Conservation (phyloP, 371 early-diverging fungal species). For the Apophysomyces sp. region DNA sequence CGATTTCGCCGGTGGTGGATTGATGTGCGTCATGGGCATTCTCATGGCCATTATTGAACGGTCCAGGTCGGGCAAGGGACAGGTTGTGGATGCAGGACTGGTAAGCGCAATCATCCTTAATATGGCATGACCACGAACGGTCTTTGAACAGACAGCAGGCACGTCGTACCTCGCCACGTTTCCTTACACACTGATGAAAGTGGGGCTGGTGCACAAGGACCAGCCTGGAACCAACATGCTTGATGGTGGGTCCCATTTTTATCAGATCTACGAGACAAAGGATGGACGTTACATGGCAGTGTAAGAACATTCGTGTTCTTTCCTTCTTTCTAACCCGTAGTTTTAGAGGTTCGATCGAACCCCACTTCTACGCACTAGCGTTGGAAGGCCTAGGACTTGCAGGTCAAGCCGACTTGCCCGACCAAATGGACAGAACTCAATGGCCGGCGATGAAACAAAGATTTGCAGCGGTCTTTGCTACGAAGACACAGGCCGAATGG, state of each 20-base stretch:
- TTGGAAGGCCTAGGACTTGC: constrained; percentile 56
- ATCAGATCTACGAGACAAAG: constrained; percentile 70
- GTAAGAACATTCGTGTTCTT: constrained; percentile 25
- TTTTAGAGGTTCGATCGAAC: constrained; percentile 74
- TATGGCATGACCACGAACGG: neutral
- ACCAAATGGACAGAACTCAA: constrained; percentile 49
- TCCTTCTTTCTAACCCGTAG: constrained; percentile 19
- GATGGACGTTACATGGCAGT: constrained; percentile 71
- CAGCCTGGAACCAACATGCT: constrained; percentile 64
- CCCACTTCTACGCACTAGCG: constrained; percentile 64
- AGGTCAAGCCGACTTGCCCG: constrained; percentile 33
- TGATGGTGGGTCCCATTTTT: constrained; percentile 75
- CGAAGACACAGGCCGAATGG: constrained; percentile 72
- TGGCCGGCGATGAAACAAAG: constrained; percentile 59
- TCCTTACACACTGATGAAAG: constrained; percentile 60
- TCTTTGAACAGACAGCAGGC: constrained; percentile 43
- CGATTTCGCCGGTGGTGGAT: constrained; percentile 79
- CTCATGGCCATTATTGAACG: constrained; percentile 67
- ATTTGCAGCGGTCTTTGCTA: constrained; percentile 51
- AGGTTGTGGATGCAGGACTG: constrained; percentile 72
- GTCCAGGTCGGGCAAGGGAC: constrained; percentile 63
- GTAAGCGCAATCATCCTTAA: constrained; percentile 36
- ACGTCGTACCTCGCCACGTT: constrained; percentile 55
- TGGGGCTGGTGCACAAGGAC: constrained; percentile 52
- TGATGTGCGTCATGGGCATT: constrained; percentile 72